These are phyloP conservation scores for Silene uniflora DNA, from an alignment of 148 eudicot genomes.

Conservation along the genomic window DNA sequence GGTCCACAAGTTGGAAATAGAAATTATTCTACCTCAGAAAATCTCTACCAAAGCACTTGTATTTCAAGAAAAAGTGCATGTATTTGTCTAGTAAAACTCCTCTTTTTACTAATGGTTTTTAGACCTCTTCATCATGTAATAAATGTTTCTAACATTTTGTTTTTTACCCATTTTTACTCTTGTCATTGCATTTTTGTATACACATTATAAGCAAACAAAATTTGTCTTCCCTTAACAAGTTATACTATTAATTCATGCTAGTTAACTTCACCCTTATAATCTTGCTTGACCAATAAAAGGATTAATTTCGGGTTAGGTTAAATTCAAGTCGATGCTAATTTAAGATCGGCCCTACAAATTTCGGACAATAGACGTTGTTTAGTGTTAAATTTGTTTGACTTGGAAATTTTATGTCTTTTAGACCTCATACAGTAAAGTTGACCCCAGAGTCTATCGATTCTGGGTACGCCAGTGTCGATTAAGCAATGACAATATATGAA, in stretches of 20 bases:
- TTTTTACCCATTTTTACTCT: not conserved
- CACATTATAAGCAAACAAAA: slow-evolving; percentile 11
- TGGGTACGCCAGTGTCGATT: too few species aligned
- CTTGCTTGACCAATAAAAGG: too few species aligned
- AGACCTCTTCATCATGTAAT: slow-evolving; percentile 11
- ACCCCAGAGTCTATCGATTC: too few species aligned
- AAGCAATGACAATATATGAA: too few species aligned
- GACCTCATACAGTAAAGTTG: too few species aligned
- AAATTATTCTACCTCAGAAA: slow-evolving; percentile 30
- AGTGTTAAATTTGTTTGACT: too few species aligned
- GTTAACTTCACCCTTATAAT: not conserved
- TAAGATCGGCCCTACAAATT: too few species aligned
- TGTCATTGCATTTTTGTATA: slow-evolving; percentile 7
- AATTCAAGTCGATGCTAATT: too few species aligned
- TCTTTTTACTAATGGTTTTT: slow-evolving; percentile 9
- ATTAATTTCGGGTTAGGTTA: too few species aligned
- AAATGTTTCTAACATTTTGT: slow-evolving; percentile 13
- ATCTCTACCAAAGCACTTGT: slow-evolving; percentile 26
- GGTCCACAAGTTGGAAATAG: slow-evolving; percentile 32
- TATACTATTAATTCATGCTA: not conserved
- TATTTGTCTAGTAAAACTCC: not conserved
- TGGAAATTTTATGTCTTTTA: too few species aligned
- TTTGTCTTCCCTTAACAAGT: slow-evolving; percentile 10
- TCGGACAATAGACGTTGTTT: too few species aligned
- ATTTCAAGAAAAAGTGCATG: not conserved